Percentiles rank a stretch among this genome's conserved stretches.
Conservation (phyloP, 192 early-diverging fungal species). For the Backusella tarrabulga region DNA sequence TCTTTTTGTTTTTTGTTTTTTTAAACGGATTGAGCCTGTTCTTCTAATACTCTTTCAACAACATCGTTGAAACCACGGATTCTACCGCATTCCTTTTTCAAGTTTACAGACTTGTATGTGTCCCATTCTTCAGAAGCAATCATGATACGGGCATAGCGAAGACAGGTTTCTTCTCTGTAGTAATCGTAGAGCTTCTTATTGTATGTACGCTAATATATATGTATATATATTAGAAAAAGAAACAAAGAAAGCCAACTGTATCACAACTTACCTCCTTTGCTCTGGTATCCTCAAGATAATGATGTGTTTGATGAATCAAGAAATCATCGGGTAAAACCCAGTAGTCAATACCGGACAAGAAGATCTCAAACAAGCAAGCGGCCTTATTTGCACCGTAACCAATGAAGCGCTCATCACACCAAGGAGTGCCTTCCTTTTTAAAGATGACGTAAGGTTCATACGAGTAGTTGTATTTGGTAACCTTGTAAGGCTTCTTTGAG, state of each 20-base stretch:
- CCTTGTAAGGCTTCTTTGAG: slow-evolving; percentile 44
- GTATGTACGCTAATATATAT: slow-evolving; percentile 43
- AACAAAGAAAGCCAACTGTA: not conserved
- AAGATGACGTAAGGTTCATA: slow-evolving; percentile 62
- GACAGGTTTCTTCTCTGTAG: slow-evolving; percentile 52
- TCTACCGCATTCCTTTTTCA: slow-evolving; percentile 49
- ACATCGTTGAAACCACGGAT: slow-evolving; percentile 52
- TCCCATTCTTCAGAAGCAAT: slow-evolving; percentile 43
- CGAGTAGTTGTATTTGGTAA: slow-evolving; percentile 49
- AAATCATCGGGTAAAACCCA: slow-evolving; percentile 52
- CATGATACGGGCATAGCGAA: slow-evolving; percentile 48
- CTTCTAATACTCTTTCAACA: slow-evolving; percentile 18
- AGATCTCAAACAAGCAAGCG: slow-evolving; percentile 56
- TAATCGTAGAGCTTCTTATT: slow-evolving; percentile 57
- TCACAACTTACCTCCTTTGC: slow-evolving; percentile 43
- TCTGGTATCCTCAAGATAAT: slow-evolving; percentile 48
- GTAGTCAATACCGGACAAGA: slow-evolving; percentile 50
- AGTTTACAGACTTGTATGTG: slow-evolving; percentile 39
- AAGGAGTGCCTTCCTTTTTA: slow-evolving; percentile 48
- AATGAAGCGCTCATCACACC: slow-evolving; percentile 58
- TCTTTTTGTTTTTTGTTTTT: not conserved
- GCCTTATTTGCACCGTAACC: slow-evolving; percentile 62
- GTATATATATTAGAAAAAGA: not conserved
- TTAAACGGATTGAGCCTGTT: not conserved
- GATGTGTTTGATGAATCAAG: slow-evolving; percentile 54